A percentile compares a stretch with the other conserved stretches of the same genome.
These are phyloP conservation scores for Thuja plicata DNA, from an alignment of 83 land plant genomes.

Conservation along the genomic window DNA sequence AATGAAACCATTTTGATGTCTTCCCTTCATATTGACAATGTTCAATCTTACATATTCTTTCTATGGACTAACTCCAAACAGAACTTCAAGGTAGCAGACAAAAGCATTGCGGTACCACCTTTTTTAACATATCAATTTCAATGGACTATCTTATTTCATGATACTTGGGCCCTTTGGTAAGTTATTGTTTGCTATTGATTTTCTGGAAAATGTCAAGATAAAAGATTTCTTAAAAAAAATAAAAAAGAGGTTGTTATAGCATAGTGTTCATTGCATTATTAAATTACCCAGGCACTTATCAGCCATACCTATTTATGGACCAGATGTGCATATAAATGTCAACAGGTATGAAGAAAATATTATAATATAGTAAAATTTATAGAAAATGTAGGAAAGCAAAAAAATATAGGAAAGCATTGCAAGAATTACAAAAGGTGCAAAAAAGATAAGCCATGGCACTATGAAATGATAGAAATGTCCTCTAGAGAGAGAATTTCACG, in stretches of 20 bases:
- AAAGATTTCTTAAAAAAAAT: neutral
- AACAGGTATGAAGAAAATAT: neutral
- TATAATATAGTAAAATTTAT: no score
- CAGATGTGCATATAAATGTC: neutral
- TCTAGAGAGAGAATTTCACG: neutral
- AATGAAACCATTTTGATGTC: neutral
- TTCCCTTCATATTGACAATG: neutral
- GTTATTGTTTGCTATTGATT: neutral
- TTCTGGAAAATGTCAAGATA: neutral
- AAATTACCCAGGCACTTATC: neutral
- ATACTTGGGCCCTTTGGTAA: neutral
- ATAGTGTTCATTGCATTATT: no score
- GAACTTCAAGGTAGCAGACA: neutral
- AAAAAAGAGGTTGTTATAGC: neutral
- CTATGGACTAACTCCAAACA: neutral
- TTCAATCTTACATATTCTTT: neutral
- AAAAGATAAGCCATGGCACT: neutral
- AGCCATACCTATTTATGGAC: neutral
- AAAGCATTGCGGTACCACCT: neutral
- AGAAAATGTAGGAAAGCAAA: neutral
- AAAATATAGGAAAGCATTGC: neutral
- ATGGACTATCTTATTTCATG: no score
- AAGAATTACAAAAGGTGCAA: neutral
- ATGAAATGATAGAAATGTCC: neutral
- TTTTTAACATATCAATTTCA: neutral